Evolutionary conservation across 2,329 filamentous ascomycete genomes (phyloP).

Genomic region (Colletotrichum destructivum): DNA sequence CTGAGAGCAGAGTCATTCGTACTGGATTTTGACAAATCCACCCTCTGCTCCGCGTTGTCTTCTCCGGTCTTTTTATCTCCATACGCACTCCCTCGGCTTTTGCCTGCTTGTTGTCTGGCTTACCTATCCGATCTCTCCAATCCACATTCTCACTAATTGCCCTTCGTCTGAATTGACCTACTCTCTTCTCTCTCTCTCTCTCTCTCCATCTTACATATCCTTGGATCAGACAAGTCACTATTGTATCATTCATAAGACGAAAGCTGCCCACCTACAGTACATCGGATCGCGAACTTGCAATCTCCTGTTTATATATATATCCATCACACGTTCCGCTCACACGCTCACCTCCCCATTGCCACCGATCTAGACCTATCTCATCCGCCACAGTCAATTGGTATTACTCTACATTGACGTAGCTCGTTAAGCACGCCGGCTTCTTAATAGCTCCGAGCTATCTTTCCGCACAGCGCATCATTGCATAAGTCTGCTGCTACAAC

Average conservation of each 20-base stretch:
- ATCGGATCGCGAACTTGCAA: not conserved
- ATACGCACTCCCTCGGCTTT: constrained; percentile 10
- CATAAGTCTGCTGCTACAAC: constrained; percentile 5
- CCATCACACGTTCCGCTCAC: constrained; percentile 21
- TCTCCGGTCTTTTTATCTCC: not conserved
- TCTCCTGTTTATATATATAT: constrained; percentile 39
- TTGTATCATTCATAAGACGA: constrained; percentile 26
- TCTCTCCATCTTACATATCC: constrained; percentile 5
- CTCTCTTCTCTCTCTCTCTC: not conserved
- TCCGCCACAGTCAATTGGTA: not conserved
- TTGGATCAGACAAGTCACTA: not conserved
- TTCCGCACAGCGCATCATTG: constrained; percentile 29
- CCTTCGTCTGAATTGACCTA: constrained; percentile 14
- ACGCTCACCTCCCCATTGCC: constrained; percentile 16
- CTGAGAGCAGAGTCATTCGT: constrained; percentile 37
- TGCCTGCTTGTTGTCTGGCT: not conserved
- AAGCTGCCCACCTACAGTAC: constrained; percentile 1
- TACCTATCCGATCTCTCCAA: constrained; percentile 21
- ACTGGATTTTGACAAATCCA: constrained; percentile 23
- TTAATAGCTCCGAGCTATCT: constrained; percentile 19
- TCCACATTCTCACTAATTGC: constrained; percentile 29
- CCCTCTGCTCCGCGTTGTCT: constrained; percentile 17
- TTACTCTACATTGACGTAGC: constrained; percentile 37
- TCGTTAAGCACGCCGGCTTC: constrained; percentile 10
- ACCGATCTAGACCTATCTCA: constrained; percentile 23